Base-by-base conservation (phyloP, 305 asterid genomes). In the Fraxinus dipetala region DNA sequence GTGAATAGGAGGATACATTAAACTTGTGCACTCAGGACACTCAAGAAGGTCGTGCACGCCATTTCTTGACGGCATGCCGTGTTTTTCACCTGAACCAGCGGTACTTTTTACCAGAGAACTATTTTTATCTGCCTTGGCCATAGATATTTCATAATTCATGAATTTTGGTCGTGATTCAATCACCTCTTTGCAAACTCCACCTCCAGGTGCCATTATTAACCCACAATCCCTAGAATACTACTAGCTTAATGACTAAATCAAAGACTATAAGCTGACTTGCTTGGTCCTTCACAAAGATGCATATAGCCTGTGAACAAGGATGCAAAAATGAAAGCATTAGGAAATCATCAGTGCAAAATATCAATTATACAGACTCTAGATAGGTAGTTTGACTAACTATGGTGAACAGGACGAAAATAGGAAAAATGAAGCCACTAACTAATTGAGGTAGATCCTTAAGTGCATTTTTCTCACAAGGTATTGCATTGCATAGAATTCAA, bases 1-100 rank as follows among this genome's bases (percentile, higher is more conserved):
- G 84, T 90, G 94, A 88, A 95, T 89, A 14, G 98, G 98, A 80
- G 98, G 98, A 85, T 87, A 86, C 94, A 93, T 87, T 2, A 89
- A 92, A 83, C 85, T 87, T 72, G 79, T 83, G 86, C 98, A 95
- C 84, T 86, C 82, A 20, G 96, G 92, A 84, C 96, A 93, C 81
- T 88, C 93, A 85, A 95, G 97, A 84, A 95, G 95, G 85, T 90
- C 93, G 30, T 91, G 90, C 74, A 94, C 91, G 79, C 91, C 89
- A 40, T 89, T 88, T 38, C 78, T 61, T 38, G 89, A 89, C 75
- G 81, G 70, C 40, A 80, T 73, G 75, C 85, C 88, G 16, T 79
- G 88, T 82, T 93, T 95, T 79, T 90, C 96, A 31, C 81, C 83
- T 65, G 4, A 72, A 30, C 80, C 54, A 77, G 34, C 54, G 69